These are phyloP conservation scores for Funneliformis mosseae DNA, from an alignment of 192 early-diverging fungal genomes.

Conservation along the genomic window DNA sequence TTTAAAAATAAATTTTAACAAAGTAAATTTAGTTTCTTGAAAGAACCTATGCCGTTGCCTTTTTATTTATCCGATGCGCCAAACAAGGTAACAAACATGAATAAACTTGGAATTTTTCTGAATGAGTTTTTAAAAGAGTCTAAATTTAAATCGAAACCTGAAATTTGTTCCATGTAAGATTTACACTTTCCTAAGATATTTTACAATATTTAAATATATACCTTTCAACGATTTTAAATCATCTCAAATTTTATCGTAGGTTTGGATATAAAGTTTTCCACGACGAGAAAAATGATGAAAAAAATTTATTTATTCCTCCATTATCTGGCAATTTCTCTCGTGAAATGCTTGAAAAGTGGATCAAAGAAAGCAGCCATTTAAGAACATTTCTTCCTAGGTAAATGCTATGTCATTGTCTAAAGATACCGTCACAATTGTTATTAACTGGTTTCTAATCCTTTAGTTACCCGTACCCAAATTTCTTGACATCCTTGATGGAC, in stretches of 20 bases:
- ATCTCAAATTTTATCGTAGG: background rate
- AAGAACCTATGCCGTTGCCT: background rate
- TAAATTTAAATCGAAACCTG: background rate
- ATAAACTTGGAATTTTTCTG: conserved; percentile 4
- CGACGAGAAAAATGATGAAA: background rate
- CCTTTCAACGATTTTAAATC: background rate
- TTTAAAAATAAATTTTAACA: background rate
- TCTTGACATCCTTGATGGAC: background rate
- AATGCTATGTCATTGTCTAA: background rate
- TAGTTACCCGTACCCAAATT: background rate
- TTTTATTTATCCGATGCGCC: background rate
- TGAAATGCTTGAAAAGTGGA: background rate
- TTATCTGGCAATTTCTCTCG: conserved; percentile 1
- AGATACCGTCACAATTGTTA: background rate
- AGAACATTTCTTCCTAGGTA: conserved; percentile 24
- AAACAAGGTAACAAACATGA: background rate
- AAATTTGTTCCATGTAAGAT: conserved; percentile 8
- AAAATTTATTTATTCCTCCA: conserved; percentile 16
- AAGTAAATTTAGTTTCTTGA: background rate
- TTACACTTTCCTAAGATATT: background rate
- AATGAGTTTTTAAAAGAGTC: background rate
- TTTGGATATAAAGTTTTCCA: conserved; percentile 23
- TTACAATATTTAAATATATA: background rate
- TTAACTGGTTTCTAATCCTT: background rate
- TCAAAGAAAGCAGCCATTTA: background rate